Evolutionary conservation across 495 filamentous ascomycete genomes (phyloP).

Genomic region (Chaetomidium leptoderma): DNA sequence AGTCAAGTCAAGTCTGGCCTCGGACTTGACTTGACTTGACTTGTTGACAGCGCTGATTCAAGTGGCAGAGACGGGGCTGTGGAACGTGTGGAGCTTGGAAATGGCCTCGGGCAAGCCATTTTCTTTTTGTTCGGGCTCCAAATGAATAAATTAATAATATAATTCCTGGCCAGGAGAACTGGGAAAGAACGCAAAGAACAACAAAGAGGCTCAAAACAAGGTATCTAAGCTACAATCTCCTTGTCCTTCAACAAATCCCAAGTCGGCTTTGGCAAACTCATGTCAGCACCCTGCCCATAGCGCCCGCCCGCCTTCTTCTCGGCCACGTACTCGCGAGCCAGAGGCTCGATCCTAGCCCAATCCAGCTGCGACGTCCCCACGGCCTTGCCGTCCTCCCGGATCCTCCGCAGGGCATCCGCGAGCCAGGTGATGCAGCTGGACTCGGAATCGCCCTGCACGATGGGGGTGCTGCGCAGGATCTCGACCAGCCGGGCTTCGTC

Average conservation of each 20-base stretch:
- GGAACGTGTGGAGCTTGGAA: too few species aligned
- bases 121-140: too few species aligned
- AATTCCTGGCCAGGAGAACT: too few species aligned
- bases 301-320: background rate
- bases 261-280: slow-evolving; percentile 3
- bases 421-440: background rate
- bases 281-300: background rate
- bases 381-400: background rate
- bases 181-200: too few species aligned
- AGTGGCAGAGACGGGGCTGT: too few species aligned
- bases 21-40: too few species aligned
- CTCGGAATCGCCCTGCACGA: background rate
- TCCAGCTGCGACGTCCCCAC: background rate
- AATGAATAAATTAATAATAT: too few species aligned
- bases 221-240: slow-evolving; percentile 2
- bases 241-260: slow-evolving; percentile 3
- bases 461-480: background rate
- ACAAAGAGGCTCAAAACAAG: too few species aligned
- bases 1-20: too few species aligned
- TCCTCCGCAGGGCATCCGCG: background rate
- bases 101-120: too few species aligned
- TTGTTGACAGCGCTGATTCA: too few species aligned
- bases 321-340: background rate
- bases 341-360: background rate
- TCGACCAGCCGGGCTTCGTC: background rate